Evolutionary conservation across 2,329 filamentous ascomycete species (phyloP), one percentile per base, ranked within the genome.

Genomic region (Fonsecaea pugnacius): DNA sequence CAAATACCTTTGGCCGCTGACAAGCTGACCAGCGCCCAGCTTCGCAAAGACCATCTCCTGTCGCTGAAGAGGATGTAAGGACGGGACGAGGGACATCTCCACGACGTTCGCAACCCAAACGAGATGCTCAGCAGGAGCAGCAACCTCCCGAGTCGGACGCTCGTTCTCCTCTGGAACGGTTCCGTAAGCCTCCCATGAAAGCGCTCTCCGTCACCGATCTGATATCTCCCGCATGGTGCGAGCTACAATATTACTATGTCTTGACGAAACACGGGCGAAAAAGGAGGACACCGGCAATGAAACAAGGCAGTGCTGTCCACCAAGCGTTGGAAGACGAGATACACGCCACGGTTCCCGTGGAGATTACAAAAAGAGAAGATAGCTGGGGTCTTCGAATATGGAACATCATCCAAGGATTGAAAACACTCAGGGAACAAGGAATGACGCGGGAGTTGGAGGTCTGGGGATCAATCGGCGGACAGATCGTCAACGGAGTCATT

Each of bases 141-240:
- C 18, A 36, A 21, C 56, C 66, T 30, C 51, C 66, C 21, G 61
- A 72, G 35, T 51, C 69, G 14, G 84, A 88, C 72, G 75, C 75
- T 8, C 79, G 83, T 65, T 82, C 87, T 8, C 93, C 92, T 0
- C 78, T 97, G 1, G 84, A 92, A 67, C 87, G 90, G 36, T 96
- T 96, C 72, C 89, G 93, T 40, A 87, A 87, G 1, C 88, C 85
- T 62, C 91, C 91, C 0, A 89, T 84, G 72, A 94, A 91, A 73
- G 87, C 91, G 0, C 83, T 98, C 7, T 92, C 91, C 0, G 95
- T 98, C 1, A 92, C 91, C 2, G 95, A 99, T 75, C 79, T 98
- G 27, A 87, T 93, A 0, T 90, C 91, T 1, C 93, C 93, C 1
- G 89, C 93, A 7, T 99, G 95, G 95, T 99, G 95, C 75, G 94